phyloP scores from a whole-genome alignment of 768 basidiomycete genomes.

The Mycena vulgaris region DNA sequence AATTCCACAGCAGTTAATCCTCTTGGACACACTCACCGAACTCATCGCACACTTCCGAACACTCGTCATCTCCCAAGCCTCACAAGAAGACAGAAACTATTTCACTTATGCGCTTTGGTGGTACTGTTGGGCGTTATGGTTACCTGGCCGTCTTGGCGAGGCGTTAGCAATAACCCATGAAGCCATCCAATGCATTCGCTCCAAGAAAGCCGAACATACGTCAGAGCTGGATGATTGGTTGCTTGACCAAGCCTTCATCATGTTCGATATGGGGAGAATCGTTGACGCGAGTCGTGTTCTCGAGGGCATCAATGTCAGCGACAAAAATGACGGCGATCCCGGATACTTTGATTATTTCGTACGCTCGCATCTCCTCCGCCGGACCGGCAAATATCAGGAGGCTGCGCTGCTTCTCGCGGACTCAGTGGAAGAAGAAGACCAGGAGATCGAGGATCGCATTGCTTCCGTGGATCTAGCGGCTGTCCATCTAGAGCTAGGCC shows the following conservation, averaged over 20 bases:
- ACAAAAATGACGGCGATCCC: not conserved
- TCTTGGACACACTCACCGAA: not conserved
- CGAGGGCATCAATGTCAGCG: not conserved
- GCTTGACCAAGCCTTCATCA: not conserved
- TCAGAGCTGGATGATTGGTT: not conserved
- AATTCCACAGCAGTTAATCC: not conserved
- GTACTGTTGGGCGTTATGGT: slow-evolving; percentile 10
- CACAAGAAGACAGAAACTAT: not conserved
- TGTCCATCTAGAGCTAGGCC: not conserved
- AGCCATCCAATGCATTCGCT: not conserved
- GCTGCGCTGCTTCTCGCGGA: not conserved
- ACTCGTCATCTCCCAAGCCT: not conserved
- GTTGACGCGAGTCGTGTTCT: not conserved
- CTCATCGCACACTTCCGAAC: not conserved
- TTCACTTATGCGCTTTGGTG: slow-evolving; percentile 3
- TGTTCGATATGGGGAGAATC: slow-evolving; percentile 13
- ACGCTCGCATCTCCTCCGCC: not conserved
- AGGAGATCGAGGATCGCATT: not conserved
- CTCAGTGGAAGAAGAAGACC: too few relatives aligned
- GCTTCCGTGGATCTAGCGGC: not conserved
- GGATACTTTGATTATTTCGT: not conserved
- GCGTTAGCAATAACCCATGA: not conserved
- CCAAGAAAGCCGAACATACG: not conserved
- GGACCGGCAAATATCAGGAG: not conserved
- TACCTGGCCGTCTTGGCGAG: not conserved